Evolutionary conservation across 352 stramenopile species (phyloP), one percentile per base, ranked within the genome.

Genomic region (Peronospora belbahrii): DNA sequence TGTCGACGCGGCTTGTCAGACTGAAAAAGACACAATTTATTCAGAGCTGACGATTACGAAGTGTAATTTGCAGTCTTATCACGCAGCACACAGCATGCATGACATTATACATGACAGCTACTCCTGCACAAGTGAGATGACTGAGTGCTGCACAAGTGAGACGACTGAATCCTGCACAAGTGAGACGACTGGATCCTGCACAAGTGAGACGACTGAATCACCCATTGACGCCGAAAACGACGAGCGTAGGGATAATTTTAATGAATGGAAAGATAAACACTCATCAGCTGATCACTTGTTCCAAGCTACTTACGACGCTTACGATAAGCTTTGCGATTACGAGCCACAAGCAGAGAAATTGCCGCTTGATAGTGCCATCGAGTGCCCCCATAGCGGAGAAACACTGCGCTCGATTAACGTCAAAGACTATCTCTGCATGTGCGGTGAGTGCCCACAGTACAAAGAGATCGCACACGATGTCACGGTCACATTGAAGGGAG

Each of bases 381-480:
- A 61, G 19, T 55, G 31, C 15, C 10, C n/a, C 4, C 28, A 51
- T 17, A 25, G 25, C 5, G 13, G 47, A n/a, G 23, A 52, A 10
- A 18, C 42, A 42, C 24, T 17, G 11, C 52, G 40, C 32, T 15
- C 52, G 9, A 50, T 81, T 9, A 67, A 67, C 17, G 54, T 84
- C 19, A 59, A 80, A 42, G 73, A 83, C 45, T 89, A 83, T 52
- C 45, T 89, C 11, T 87, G 74, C 33, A 42, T 37, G 0, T 89
- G 78, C 31, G 68, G 71, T 15, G 62, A 83, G 25, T 89, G 78
- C 35, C 78, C 71, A 8, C 58, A 70, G 40, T 79, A 81, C 63
- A 52, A 71, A 17, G 24, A 35, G 22, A 86, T 89, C 36, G 65
- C 44, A 2, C 39, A 48, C 14, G 70, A 87, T 23, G 70, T 87